Evolutionary conservation across 2,329 filamentous ascomycete genomes (phyloP), one percentile per base, ranked within the genome.

Genomic region (Calonectria fujianensis): DNA sequence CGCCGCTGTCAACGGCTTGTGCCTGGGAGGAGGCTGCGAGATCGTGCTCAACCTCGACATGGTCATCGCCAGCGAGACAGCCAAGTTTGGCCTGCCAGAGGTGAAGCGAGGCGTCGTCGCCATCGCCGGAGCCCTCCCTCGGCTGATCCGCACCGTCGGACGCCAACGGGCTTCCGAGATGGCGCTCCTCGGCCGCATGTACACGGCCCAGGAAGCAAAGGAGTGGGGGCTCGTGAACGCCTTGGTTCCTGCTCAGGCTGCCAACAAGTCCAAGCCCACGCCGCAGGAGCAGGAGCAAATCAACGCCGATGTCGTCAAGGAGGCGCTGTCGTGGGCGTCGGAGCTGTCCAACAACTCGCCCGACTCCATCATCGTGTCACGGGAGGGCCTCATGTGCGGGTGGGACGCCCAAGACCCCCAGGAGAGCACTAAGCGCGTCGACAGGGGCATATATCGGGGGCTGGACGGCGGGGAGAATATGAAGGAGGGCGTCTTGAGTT

Each of bases 11-110:
- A 94, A 95, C 81, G 94, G 94, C 2, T 86, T 93, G 20, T 94
- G 93, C 75, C 87, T 94, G 50, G 94, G 94, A 29, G 94, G 94
- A 68, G 94, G 94, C 1, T 92, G 93, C 83, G 94, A 96, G 86
- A 94, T 95, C 86, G 89, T 90, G 20, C 86, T 93, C 48, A 95
- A 95, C 83, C 91, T 90, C 77, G 94, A 96, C 84, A 85, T 96
- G 61, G 89, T 95, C 5, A 85, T 96, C 27, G 93, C 93, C 2
- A 82, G 85, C 7, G 76, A 80, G 5, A 73, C 82, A 1, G 93
- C 93, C 0, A 86, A 84, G 24, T 95, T 96, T 80, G 90, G 89
- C 0, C 86, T 96, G 9, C 94, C 94, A 0, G 94, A 95, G 83
- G 92, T 93, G 1, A 91, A 90, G 72, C 89, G 92, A 69, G 94